Conservation (phyloP, 768 basidiomycete genomes). For the Tulasnella sp. region DNA sequence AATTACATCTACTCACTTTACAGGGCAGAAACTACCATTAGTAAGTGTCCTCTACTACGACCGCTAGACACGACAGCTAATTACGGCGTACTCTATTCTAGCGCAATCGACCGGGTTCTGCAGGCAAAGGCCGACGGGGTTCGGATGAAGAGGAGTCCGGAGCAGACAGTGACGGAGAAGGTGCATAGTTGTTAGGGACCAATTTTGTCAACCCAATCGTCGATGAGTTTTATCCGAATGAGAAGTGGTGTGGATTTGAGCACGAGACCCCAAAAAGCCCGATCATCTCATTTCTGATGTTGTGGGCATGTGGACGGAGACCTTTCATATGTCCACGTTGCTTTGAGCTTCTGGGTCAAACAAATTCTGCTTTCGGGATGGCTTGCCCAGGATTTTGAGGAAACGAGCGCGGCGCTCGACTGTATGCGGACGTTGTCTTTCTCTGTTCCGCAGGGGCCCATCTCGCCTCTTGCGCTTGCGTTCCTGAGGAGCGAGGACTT, state of each 20-base stretch:
- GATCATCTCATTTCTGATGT: not conserved
- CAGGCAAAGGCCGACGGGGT: slow-evolving; percentile 52
- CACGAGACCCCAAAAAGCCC: not conserved
- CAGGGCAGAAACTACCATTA: slow-evolving; percentile 78
- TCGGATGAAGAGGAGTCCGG: slow-evolving; percentile 28
- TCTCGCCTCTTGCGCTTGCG: not conserved
- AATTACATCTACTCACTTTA: slow-evolving; percentile 20
- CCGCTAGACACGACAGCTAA: not conserved
- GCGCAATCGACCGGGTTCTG: slow-evolving; percentile 77
- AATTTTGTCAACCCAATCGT: slow-evolving; percentile 42
- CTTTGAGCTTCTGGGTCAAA: not conserved
- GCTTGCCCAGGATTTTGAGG: not conserved
- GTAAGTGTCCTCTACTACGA: slow-evolving; percentile 50
- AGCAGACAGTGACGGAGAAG: slow-evolving; percentile 26
- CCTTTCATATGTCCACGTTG: not conserved
- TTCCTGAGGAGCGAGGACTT: slow-evolving; percentile 1
- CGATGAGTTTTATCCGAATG: not conserved
- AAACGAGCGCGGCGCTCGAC: not conserved
- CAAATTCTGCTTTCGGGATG: not conserved
- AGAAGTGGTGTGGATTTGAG: not conserved
- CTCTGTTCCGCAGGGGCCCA: not conserved
- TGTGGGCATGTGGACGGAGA: not conserved
- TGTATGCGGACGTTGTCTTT: not conserved
- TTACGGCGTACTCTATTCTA: slow-evolving; percentile 41
- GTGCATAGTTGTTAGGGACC: slow-evolving; percentile 2